A percentile compares a stretch with the other conserved stretches of the same genome.
These are phyloP conservation scores for Maudiozyma bulderi DNA, from an alignment of 805 yeast species.

Conservation along the genomic window DNA sequence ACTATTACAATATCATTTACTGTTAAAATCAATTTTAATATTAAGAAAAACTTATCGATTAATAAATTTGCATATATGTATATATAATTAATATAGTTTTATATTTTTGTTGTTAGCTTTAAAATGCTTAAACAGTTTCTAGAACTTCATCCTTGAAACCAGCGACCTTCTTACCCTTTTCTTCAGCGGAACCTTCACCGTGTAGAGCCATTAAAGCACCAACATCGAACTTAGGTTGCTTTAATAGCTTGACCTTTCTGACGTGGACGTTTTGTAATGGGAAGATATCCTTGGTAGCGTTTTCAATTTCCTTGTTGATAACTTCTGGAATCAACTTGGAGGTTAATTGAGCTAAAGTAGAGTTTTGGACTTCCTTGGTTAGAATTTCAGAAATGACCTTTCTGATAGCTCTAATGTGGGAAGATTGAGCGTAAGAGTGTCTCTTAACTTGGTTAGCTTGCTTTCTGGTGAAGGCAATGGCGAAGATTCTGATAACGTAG, in stretches of 20 bases:
- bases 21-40: not conserved
- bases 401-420: conserved; percentile 94
- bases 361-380: conserved; percentile 91
- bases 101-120: not conserved
- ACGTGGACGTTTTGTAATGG: conserved; percentile 98
- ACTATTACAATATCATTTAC: too few species aligned
- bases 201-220: conserved; percentile 92
- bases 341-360: conserved; percentile 91
- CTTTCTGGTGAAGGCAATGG: conserved; percentile 97
- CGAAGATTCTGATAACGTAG: conserved; percentile 91
- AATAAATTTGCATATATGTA: conserved; percentile 7
- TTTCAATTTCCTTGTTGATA: conserved; percentile 96
- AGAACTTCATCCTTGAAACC: conserved; percentile 97
- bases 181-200: conserved; percentile 88
- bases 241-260: conserved; percentile 96
- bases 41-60: conserved; percentile 5
- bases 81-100: conserved; percentile 3
- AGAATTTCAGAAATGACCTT: conserved; percentile 93
- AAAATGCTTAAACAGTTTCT: conserved; percentile 70
- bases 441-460: conserved; percentile 93
- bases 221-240: conserved; percentile 97
- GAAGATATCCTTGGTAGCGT: conserved; percentile 86
- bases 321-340: conserved; percentile 97
- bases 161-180: conserved; percentile 91
- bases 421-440: conserved; percentile 95